A percentile compares a stretch with the other conserved stretches of the same genome.
Evolutionary conservation across 768 basidiomycete genomes (phyloP).

Genomic region (Sporobolomyces roseus): DNA sequence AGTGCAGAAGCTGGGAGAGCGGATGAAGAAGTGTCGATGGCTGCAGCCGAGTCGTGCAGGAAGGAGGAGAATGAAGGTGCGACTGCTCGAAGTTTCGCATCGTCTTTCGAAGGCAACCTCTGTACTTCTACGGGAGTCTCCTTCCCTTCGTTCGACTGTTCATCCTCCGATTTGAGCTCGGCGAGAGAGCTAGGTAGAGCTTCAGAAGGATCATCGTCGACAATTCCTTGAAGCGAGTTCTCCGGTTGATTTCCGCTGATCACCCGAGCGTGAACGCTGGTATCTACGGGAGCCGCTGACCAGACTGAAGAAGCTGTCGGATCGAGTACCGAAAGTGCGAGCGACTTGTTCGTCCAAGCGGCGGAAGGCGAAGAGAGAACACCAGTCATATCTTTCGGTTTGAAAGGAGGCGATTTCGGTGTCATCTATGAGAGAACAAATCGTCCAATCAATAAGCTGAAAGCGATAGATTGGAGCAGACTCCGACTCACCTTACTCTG

Average conservation of each 20-base stretch:
- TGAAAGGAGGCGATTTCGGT: conserved; percentile 45
- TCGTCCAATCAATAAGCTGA: background rate
- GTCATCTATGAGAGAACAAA: conserved; percentile 1
- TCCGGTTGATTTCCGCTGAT: conserved; percentile 56
- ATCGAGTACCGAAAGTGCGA: conserved; percentile 32
- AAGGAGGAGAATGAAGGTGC: conserved; percentile 38
- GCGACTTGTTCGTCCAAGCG: conserved; percentile 54
- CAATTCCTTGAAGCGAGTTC: conserved; percentile 79
- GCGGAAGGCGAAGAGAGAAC: conserved; percentile 72
- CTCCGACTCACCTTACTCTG: conserved; percentile 8
- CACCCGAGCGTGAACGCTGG: conserved; percentile 17
- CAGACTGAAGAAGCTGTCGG: conserved; percentile 37
- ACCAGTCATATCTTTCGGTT: conserved; percentile 78
- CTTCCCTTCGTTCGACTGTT: conserved; percentile 49
- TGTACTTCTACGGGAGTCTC: background rate
- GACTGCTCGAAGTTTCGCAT: conserved; percentile 33
- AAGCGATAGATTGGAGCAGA: no score
- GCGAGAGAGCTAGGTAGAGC: conserved; percentile 70
- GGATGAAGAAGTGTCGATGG: conserved; percentile 10
- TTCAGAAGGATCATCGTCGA: conserved; percentile 62
- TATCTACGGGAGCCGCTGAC: conserved; percentile 28
- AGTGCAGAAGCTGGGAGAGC: background rate
- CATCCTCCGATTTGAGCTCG: conserved; percentile 82
- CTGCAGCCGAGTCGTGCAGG: conserved; percentile 34
- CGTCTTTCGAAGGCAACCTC: conserved; percentile 13